A percentile compares a stretch with the other conserved stretches of the same genome.
These are phyloP conservation scores for Adansonia gregorii DNA, from an alignment of 441 rosid genomes.

Conservation along the genomic window DNA sequence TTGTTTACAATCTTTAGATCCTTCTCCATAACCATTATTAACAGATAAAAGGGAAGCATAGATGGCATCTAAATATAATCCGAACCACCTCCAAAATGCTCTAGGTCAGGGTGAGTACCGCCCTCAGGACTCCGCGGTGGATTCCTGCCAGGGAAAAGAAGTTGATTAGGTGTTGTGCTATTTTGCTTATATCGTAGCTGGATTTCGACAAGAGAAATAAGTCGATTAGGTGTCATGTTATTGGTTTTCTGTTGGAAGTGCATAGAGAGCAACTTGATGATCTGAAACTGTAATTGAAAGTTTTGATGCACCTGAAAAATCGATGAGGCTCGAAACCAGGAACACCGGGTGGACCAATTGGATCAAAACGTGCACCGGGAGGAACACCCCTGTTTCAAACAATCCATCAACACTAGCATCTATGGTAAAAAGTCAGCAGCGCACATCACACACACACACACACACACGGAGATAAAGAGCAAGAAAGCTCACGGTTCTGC, in stretches of 20 bases:
- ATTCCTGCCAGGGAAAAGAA: slow-evolving; percentile 44
- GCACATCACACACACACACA: neutral
- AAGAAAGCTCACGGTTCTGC: slow-evolving; percentile 58
- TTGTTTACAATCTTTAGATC: slow-evolving; percentile 8
- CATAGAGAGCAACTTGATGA: neutral
- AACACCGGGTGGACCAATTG: slow-evolving; percentile 80
- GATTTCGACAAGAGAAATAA: too few relatives aligned
- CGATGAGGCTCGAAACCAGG: slow-evolving; percentile 81
- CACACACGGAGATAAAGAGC: too few relatives aligned
- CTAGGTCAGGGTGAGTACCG: slow-evolving; percentile 74
- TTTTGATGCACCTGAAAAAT: slow-evolving; percentile 58
- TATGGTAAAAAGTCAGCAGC: neutral
- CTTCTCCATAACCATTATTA: neutral
- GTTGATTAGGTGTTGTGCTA: too few relatives aligned
- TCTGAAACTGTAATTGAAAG: neutral
- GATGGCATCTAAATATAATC: slow-evolving; percentile 53
- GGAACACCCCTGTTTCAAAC: slow-evolving; percentile 66
- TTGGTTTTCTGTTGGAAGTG: neutral
- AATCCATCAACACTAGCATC: slow-evolving; percentile 16
- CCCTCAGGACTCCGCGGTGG: slow-evolving; percentile 55
- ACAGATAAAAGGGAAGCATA: neutral
- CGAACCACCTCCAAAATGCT: slow-evolving; percentile 55
- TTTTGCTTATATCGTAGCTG: too few relatives aligned
- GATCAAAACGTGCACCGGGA: slow-evolving; percentile 97
- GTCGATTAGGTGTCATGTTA: slow-evolving; percentile 25